Evolutionary conservation across 208 protist genomes (phyloP), one percentile per base, ranked within the genome.

Genomic region (Angomonas ambiguus): DNA sequence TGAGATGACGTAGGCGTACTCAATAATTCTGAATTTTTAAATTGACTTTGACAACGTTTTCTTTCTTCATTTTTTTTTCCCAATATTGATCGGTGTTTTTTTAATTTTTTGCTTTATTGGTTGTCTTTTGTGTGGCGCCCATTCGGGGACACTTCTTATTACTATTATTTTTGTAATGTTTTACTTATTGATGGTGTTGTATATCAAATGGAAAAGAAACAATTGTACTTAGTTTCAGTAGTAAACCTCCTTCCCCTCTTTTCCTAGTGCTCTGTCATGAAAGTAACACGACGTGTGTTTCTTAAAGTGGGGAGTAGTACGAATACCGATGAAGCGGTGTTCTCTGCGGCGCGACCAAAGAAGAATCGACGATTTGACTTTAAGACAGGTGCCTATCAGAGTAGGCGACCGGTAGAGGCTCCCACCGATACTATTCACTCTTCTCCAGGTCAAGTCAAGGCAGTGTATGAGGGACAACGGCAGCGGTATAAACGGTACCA

Each of bases 11-110:
- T 13, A 5, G n/a, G 55, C 28, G 55, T 32, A 32, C 38, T 6
- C 55, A 32, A 6, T 20, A 11, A 62, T 5, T 51, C 10, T 33
- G 22, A 45, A 22, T 28, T 8, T n/a, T 63, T 30, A 45, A 24
- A 42, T 28, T 25, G 55, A 13, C 27, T 11, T 18, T 34, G 2
- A 51, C 28, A 27, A 0, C 51, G 51, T 53, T 2, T 1, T 4
- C 58, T 69, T 62, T 65, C 35, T 66, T 60, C 61, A 16, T 63
- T 69, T 62, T 65, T 48, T 66, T 60, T 65, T 32, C 2, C 34
- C 34, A 33, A 2, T 27, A 49, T 69, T n/a, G 48, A 24, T 74
- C 45, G 18, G 28, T 30, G 48, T 1, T 51, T 51, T 61, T 1
- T 18, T 48, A 49, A 27, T 58, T 33, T 31, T 18, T 49, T 20